A percentile compares a stretch with the other conserved stretches of the same genome.
Conservation (phyloP, 345 rosid species). For the Brassica nigra region DNA sequence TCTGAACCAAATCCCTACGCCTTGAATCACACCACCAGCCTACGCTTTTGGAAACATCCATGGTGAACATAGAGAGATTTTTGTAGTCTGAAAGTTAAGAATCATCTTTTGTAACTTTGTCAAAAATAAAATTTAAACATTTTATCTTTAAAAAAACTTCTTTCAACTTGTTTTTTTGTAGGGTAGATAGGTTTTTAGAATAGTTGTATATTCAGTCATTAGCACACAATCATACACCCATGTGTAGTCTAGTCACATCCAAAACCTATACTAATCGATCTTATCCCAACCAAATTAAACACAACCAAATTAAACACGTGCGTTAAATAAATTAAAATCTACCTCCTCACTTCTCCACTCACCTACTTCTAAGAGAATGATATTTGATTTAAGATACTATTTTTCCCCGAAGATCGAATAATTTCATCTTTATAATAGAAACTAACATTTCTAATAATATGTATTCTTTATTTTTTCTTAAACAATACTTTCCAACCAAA, state of each 20-base stretch:
- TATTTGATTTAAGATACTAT: not conserved
- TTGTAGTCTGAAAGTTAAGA: not conserved
- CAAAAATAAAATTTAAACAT: not conserved
- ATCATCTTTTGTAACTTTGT: not conserved
- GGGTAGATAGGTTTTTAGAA: not conserved
- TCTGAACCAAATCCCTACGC: slow-evolving; percentile 26
- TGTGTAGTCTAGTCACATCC: not conserved
- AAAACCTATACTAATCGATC: not conserved
- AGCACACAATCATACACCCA: not conserved
- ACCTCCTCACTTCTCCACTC: not conserved
- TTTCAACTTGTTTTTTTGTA: not conserved
- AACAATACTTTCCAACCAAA: not conserved
- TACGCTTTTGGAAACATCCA: slow-evolving; percentile 17
- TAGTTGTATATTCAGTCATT: not conserved
- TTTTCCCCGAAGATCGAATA: not conserved
- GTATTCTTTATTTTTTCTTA: not conserved
- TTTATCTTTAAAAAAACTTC: not conserved
- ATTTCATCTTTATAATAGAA: not conserved
- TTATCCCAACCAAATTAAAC: not conserved
- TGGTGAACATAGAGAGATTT: not conserved
- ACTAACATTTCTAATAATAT: not conserved
- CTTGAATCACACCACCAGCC: slow-evolving; percentile 25
- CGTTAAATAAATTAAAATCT: not conserved
- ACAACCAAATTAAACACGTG: not conserved
- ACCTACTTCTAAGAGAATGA: not conserved